A percentile compares a stretch with the other conserved stretches of the same genome.
phyloP scores from a whole-genome alignment of 2,329 filamentous ascomycete species.

The Teratosphaeria epicoccoides region DNA sequence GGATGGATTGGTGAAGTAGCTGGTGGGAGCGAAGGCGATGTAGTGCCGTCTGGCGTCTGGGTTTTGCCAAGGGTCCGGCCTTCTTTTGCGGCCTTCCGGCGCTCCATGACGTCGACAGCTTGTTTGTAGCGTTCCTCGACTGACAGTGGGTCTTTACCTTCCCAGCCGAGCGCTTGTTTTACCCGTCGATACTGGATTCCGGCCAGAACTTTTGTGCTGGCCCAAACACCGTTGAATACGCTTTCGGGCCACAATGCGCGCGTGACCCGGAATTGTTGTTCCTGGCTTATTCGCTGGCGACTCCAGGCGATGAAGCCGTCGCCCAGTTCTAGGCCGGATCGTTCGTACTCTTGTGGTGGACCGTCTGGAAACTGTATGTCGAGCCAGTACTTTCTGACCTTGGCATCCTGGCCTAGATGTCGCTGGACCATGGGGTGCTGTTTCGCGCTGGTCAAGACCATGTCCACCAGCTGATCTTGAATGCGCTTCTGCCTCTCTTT shows the following conservation, averaged over 20 bases:
- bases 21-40: not conserved
- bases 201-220: constrained; percentile 24
- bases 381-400: constrained; percentile 36
- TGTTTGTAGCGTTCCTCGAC: constrained; percentile 23
- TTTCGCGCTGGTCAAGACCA: constrained; percentile 23
- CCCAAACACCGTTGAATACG: constrained; percentile 25
- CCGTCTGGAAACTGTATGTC: constrained; percentile 39
- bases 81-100: constrained; percentile 14
- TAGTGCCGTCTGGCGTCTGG: not conserved
- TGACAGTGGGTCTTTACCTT: constrained; percentile 22
- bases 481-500: constrained; percentile 29
- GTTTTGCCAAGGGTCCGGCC: not conserved
- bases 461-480: constrained; percentile 29
- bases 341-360: constrained; percentile 39
- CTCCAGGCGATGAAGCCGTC: constrained; percentile 32
- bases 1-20: not conserved
- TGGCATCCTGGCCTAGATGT: constrained; percentile 30
- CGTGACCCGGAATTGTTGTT: constrained; percentile 31
- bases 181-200: constrained; percentile 27
- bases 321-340: constrained; percentile 34
- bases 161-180: constrained; percentile 28
- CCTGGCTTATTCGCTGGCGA: constrained; percentile 28
- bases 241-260: constrained; percentile 30
- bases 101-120: constrained; percentile 21
- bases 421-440: constrained; percentile 23